phyloP scores from a whole-genome alignment of 257 asterid genomes.

The Penstemon newberryi region DNA sequence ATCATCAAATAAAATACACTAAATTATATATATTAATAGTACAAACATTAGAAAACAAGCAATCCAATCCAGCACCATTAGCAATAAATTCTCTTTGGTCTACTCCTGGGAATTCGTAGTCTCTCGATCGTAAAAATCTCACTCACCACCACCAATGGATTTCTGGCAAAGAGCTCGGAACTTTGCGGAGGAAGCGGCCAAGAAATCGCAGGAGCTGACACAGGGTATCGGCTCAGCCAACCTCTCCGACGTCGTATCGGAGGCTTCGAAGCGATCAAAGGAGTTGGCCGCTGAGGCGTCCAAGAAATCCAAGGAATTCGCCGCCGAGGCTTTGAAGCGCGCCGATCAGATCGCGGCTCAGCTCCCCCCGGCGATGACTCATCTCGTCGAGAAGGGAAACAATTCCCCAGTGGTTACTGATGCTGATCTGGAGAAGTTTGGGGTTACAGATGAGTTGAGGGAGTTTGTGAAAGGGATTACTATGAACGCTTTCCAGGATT shows the following conservation, averaged over 20 bases:
- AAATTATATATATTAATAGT: too few relatives aligned
- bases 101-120: too few relatives aligned
- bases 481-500: slow-evolving; percentile 64
- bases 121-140: not conserved
- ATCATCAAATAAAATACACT: too few relatives aligned
- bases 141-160: slow-evolving; percentile 46
- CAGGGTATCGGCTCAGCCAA: slow-evolving; percentile 55
- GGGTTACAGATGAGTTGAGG: slow-evolving; percentile 79
- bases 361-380: slow-evolving; percentile 61
- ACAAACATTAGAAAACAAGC: too few relatives aligned
- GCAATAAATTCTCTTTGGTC: too few relatives aligned
- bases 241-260: slow-evolving; percentile 76
- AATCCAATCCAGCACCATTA: too few relatives aligned
- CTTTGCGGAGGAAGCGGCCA: slow-evolving; percentile 89
- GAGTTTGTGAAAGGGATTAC: slow-evolving; percentile 77
- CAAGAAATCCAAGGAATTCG: slow-evolving; percentile 47
- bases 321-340: slow-evolving; percentile 68
- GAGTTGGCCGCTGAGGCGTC: slow-evolving; percentile 53
- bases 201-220: slow-evolving; percentile 74
- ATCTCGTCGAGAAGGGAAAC: slow-evolving; percentile 48
- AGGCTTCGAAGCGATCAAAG: slow-evolving; percentile 66
- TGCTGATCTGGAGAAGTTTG: slow-evolving; percentile 65
- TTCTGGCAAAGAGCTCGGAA: slow-evolving; percentile 79
- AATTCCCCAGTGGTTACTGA: slow-evolving; percentile 31
- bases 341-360: slow-evolving; percentile 93